Conservation (phyloP, 768 basidiomycete genomes). For the Crassisporium funariophilum region DNA sequence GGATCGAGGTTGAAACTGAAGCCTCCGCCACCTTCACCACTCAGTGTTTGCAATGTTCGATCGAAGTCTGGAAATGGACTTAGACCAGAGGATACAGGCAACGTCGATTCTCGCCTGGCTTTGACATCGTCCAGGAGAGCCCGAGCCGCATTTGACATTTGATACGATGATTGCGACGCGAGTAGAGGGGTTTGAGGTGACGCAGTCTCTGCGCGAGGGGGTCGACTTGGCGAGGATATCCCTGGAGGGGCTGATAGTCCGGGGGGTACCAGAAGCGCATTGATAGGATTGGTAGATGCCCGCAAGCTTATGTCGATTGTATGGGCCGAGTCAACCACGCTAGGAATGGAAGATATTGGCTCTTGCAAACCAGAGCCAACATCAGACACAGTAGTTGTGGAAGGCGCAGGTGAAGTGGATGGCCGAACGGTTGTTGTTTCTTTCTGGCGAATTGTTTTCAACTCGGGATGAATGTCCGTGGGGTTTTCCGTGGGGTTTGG, state of each 20-base stretch:
- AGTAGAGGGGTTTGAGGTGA: constrained; percentile 53
- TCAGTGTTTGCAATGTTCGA: constrained; percentile 74
- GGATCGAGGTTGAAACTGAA: constrained; percentile 91
- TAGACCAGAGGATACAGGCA: constrained; percentile 38
- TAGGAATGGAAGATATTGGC: constrained; percentile 38
- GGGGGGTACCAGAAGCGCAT: constrained; percentile 47
- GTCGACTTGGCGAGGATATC: constrained; percentile 58
- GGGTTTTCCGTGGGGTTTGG: constrained; percentile 52
- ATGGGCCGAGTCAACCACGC: constrained; percentile 36
- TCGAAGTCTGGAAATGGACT: constrained; percentile 91
- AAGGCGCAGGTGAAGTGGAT: constrained; percentile 48
- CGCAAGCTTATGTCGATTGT: constrained; percentile 36
- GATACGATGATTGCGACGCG: constrained; percentile 69
- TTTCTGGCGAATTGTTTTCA: constrained; percentile 39
- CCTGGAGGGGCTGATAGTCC: constrained; percentile 62
- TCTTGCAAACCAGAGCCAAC: constrained; percentile 49
- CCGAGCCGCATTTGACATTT: constrained; percentile 85
- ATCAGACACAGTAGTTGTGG: constrained; percentile 54
- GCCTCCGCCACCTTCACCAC: constrained; percentile 62
- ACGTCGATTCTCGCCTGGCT: constrained; percentile 64
- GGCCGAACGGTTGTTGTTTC: constrained; percentile 33
- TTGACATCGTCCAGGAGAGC: constrained; percentile 85
- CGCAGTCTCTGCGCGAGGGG: constrained; percentile 48
- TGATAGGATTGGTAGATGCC: constrained; percentile 39
- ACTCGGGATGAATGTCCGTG: constrained; percentile 28